A percentile compares a stretch with the other conserved stretches of the same genome.
phyloP scores from a whole-genome alignment of 2,329 filamentous ascomycete genomes.

The Aspergillus udagawae region DNA sequence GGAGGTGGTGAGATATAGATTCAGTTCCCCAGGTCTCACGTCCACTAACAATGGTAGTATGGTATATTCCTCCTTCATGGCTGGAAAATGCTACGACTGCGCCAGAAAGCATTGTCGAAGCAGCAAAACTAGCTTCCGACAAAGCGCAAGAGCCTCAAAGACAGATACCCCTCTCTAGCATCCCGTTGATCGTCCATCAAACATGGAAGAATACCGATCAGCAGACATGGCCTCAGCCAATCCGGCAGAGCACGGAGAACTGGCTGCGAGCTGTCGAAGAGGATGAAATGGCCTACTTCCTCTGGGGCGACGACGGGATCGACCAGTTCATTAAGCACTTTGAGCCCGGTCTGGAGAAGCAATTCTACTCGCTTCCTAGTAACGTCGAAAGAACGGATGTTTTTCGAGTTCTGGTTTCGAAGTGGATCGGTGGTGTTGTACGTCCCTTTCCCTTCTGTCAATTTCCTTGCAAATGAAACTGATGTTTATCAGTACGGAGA shows the following conservation, averaged over 20 bases:
- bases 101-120: conserved; percentile 22
- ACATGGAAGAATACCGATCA: conserved; percentile 27
- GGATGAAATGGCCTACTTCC: conserved; percentile 27
- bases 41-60: neutral
- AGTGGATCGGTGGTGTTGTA: conserved; percentile 22
- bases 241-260: conserved; percentile 22
- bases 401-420: conserved; percentile 29
- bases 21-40: neutral
- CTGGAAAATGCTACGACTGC: neutral
- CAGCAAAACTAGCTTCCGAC: conserved; percentile 21
- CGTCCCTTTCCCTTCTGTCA: neutral
- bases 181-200: conserved; percentile 32
- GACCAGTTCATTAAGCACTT: conserved; percentile 22
- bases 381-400: conserved; percentile 30
- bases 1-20: neutral
- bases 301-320: conserved; percentile 33
- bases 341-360: conserved; percentile 19
- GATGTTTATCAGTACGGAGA: conserved; percentile 24
- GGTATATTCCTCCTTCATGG: conserved; percentile 12
- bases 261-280: conserved; percentile 23
- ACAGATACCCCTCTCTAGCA: conserved; percentile 20
- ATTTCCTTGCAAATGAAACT: too few species aligned
- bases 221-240: conserved; percentile 22
- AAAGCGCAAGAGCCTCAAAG: conserved; percentile 10
- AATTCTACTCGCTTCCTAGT: conserved; percentile 19